Base-by-base conservation (phyloP, 768 basidiomycete species). In the Auricularia sp. region DNA sequence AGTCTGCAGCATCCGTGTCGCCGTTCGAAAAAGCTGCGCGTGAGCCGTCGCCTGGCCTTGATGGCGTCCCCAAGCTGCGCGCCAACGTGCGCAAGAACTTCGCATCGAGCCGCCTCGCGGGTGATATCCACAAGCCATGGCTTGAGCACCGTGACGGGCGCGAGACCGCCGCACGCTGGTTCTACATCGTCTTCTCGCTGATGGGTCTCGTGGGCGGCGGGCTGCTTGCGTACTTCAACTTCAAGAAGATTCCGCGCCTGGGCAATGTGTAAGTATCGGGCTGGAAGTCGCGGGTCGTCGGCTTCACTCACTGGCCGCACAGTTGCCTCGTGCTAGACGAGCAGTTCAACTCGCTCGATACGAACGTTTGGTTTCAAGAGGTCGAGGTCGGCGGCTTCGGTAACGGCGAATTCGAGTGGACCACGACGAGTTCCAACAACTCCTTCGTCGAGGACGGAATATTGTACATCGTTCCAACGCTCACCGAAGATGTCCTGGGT, bases 401-500 rank as follows among this genome's bases (percentile, higher is more conserved):
- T 10, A 90, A 87, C 65, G 85, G 85, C 37, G 83, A 93, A 73
- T 94, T 94, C 71, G 87, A 91, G 69, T 93, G 92, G 90, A 86
- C 91, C 0, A 93, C 90, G 0, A 74, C 77, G 3, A 86, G 85
- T 4, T 68, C 77, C 10, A 87, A 85, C 75, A 92, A 91, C 72
- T 88, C 88, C 2, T 93, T 86, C 76, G 80, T 94, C 37, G 73
- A 83, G 54, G 79, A 92, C 70, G 88, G 87, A 3, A 78, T 79
- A 47, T 83, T 95, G 45, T 92, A 93, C 77, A 82, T 96, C 69
- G 85, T 91, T 5, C 93, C 93, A 7, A 95, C 93, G 2, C 80
- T 94, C 61, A 94, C 92, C 0, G 81, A 86, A 2, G 88, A 90
- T 69, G 75, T 80, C 64, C 85, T 88, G 70, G 86, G 87, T n/a